A percentile compares a stretch with the other conserved stretches of the same genome.
Evolutionary conservation across 176 grass and related monocot species (phyloP).

Genomic region (Microstegium vimineum): DNA sequence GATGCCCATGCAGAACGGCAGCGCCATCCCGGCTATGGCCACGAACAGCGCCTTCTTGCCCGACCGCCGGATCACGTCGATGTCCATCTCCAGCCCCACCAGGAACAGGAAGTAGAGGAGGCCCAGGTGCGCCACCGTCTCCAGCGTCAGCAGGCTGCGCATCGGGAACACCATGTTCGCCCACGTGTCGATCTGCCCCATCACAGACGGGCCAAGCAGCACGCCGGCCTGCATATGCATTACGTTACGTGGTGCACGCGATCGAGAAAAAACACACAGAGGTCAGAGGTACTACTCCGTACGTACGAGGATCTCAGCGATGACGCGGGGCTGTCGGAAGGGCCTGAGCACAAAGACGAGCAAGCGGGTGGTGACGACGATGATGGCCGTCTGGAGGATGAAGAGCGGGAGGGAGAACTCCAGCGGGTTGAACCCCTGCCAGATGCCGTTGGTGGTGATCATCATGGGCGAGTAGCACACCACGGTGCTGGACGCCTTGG

Average conservation of each 20-base stretch:
- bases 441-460: slow-evolving; percentile 56
- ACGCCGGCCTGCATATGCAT: slow-evolving; percentile 76
- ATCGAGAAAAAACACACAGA: no score
- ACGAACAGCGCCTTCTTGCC: slow-evolving; percentile 51
- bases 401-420: slow-evolving; percentile 78
- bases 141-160: slow-evolving; percentile 65
- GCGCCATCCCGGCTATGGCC: slow-evolving; percentile 50
- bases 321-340: slow-evolving; percentile 73
- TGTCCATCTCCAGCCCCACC: slow-evolving; percentile 79
- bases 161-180: slow-evolving; percentile 48
- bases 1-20: slow-evolving; percentile 76
- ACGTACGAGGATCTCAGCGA: slow-evolving; percentile 79
- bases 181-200: slow-evolving; percentile 44
- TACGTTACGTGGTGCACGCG: no score
- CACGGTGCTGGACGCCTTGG: slow-evolving; percentile 17
- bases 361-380: slow-evolving; percentile 68
- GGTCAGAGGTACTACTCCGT: no score
- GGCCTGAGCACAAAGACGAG: slow-evolving; percentile 68
- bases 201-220: slow-evolving; percentile 59
- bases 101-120: slow-evolving; percentile 84
- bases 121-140: slow-evolving; percentile 78
- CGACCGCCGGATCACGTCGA: slow-evolving; percentile 51
- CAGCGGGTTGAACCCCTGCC: slow-evolving; percentile 63
- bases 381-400: slow-evolving; percentile 72
- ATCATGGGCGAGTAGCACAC: slow-evolving; percentile 77